Percentiles rank a stretch among this genome's conserved stretches.
These are phyloP conservation scores for Sarocladium brachiariae DNA, from an alignment of 2,329 filamentous ascomycete species.

Conservation along the genomic window DNA sequence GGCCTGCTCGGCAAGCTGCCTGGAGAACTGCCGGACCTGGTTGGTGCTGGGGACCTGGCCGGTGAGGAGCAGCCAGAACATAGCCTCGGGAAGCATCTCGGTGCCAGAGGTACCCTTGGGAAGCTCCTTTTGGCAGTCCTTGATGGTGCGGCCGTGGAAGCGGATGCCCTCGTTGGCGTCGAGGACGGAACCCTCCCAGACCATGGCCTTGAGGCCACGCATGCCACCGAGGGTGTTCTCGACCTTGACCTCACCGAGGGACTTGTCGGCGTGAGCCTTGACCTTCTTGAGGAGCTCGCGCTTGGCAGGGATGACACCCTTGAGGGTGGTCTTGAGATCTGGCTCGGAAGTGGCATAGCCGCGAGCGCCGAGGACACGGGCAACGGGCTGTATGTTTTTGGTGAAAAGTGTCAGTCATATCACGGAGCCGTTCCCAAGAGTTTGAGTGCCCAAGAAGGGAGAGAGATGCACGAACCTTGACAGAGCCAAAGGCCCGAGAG, in stretches of 20 bases:
- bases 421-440: no score
- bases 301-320: slow-evolving; percentile 81
- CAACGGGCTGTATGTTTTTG: slow-evolving; percentile 20
- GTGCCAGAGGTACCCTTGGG: slow-evolving; percentile 88
- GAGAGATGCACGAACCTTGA: slow-evolving; percentile 47
- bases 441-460: background rate
- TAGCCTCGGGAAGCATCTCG: slow-evolving; percentile 96
- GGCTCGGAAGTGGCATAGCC: slow-evolving; percentile 74
- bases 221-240: slow-evolving; percentile 94
- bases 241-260: slow-evolving; percentile 86
- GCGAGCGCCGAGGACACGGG: slow-evolving; percentile 34
- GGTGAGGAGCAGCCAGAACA: slow-evolving; percentile 98
- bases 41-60: slow-evolving; percentile 78
- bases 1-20: slow-evolving; percentile 81
- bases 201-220: slow-evolving; percentile 95
- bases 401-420: no score
- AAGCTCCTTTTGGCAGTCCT: slow-evolving; percentile 89
- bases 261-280: slow-evolving; percentile 75
- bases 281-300: slow-evolving; percentile 89
- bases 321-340: slow-evolving; percentile 82
- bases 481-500: slow-evolving; percentile 54
- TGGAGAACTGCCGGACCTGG: slow-evolving; percentile 77
- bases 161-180: slow-evolving; percentile 96
- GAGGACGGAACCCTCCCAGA: slow-evolving; percentile 97
- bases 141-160: slow-evolving; percentile 96